Conservation (phyloP, 768 basidiomycete species). For the Boletus pseudopeckii region DNA sequence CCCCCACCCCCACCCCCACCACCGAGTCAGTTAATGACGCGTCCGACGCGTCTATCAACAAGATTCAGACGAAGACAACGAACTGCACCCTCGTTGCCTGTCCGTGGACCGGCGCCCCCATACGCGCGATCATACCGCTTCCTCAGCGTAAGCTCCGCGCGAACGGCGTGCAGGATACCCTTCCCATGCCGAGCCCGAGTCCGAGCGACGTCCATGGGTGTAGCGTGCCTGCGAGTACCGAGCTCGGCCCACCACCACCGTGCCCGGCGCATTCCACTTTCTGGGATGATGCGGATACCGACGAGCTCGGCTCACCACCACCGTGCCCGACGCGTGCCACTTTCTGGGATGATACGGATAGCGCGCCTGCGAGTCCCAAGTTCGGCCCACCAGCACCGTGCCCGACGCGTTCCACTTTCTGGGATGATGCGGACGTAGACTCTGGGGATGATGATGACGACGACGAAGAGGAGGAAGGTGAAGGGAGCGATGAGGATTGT, state of each 20-base stretch:
- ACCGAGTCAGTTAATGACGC: not conserved
- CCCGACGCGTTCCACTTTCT: not conserved
- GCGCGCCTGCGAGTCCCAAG: too few species aligned
- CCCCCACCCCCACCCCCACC: not conserved
- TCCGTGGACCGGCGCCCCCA: constrained; percentile 20
- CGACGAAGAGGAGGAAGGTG: not conserved
- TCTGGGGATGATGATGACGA: not conserved
- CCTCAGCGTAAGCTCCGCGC: constrained; percentile 11
- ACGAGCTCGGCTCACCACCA: too few species aligned
- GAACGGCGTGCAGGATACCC: not conserved
- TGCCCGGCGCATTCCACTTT: too few species aligned
- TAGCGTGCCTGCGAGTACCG: too few species aligned
- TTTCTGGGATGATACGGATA: too few species aligned
- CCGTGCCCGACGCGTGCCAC: too few species aligned
- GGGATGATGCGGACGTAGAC: not conserved
- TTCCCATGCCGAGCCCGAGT: not conserved
- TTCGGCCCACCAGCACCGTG: too few species aligned
- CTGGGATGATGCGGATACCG: too few species aligned
- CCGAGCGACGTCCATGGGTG: not conserved
- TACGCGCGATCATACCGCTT: constrained; percentile 22
- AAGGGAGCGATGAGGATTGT: not conserved
- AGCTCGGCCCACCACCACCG: too few species aligned
- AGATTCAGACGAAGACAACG: not conserved
- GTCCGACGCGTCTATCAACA: not conserved
- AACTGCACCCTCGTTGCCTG: not conserved